Evolutionary conservation across 23 red algal species (phyloP).

Genomic region (Agarophyton chilense): DNA sequence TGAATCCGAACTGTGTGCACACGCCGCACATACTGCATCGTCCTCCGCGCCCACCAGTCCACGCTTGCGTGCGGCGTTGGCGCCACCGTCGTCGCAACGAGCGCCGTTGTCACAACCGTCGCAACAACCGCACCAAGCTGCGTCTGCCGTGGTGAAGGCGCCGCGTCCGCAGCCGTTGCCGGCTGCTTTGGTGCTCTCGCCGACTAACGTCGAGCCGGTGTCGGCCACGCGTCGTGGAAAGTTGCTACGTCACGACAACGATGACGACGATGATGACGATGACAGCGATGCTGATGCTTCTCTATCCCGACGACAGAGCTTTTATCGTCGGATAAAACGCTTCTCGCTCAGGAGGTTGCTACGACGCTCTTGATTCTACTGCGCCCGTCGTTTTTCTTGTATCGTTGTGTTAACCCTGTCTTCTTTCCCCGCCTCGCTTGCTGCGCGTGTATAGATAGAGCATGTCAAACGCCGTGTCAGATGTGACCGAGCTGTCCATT

Average conservation of each 20-base stretch:
- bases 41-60: no score
- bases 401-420: no score
- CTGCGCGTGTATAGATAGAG: no score
- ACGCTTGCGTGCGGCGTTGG: background rate
- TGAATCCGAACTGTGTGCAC: conserved; percentile 18
- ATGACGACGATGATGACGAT: background rate
- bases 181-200: background rate
- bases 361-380: background rate
- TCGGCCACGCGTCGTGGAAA: background rate
- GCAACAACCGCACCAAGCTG: no score
- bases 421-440: no score
- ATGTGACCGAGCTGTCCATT: no score
- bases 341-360: background rate
- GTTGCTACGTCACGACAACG: background rate
- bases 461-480: no score
- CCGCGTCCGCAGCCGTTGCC: background rate
- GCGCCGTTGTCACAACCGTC: no score
- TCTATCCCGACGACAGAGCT: background rate
- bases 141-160: background rate
- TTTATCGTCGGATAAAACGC: background rate
- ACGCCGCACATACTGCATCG: no score
- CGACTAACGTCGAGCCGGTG: background rate
- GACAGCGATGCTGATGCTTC: background rate
- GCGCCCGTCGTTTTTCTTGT: background rate
- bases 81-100: background rate